Percentiles rank a stretch among this genome's conserved stretches.
These are phyloP conservation scores for Metarhizium sp. DNA, from an alignment of 2,329 filamentous ascomycete genomes.

Conservation along the genomic window DNA sequence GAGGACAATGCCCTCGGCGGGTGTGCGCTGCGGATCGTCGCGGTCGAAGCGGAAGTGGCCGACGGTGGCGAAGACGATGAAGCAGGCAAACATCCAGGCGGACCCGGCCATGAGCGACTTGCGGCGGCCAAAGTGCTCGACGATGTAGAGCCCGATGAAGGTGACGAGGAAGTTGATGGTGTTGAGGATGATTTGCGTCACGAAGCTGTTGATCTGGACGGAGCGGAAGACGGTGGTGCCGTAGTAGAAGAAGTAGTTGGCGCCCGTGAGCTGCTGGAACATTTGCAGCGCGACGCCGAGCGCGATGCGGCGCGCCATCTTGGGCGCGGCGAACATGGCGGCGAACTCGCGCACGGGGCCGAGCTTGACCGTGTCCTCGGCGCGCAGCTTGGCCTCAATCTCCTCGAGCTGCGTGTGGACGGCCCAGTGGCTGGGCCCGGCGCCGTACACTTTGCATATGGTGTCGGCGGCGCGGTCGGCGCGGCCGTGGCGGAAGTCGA, in stretches of 20 bases:
- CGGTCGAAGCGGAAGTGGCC: slow-evolving; percentile 38
- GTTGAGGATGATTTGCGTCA: slow-evolving; percentile 58
- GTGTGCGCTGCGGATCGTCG: slow-evolving; percentile 22
- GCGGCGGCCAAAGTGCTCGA: slow-evolving; percentile 57
- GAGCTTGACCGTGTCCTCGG: slow-evolving; percentile 31
- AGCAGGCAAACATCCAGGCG: slow-evolving; percentile 51
- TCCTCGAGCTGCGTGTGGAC: slow-evolving; percentile 42
- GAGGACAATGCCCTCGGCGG: slow-evolving; percentile 45
- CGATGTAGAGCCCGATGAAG: slow-evolving; percentile 59
- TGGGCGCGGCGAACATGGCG: slow-evolving; percentile 54
- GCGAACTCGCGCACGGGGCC: slow-evolving; percentile 37
- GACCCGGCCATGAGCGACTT: slow-evolving; percentile 54
- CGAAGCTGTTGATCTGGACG: slow-evolving; percentile 46
- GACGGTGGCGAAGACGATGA: slow-evolving; percentile 47
- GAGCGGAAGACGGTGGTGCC: slow-evolving; percentile 42
- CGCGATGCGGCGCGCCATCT: slow-evolving; percentile 53
- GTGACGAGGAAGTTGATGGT: slow-evolving; percentile 60
- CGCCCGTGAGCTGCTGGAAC: slow-evolving; percentile 60
- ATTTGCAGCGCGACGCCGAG: slow-evolving; percentile 53
- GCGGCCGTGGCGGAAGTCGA: slow-evolving; percentile 37
- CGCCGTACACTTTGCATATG: slow-evolving; percentile 38
- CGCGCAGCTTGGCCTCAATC: slow-evolving; percentile 42
- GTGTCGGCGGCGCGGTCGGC: slow-evolving; percentile 36
- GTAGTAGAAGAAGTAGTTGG: slow-evolving; percentile 60
- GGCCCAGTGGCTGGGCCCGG: slow-evolving; percentile 30